phyloP scores from a whole-genome alignment of 2,329 filamentous ascomycete species.

The Fusarium sp. region DNA sequence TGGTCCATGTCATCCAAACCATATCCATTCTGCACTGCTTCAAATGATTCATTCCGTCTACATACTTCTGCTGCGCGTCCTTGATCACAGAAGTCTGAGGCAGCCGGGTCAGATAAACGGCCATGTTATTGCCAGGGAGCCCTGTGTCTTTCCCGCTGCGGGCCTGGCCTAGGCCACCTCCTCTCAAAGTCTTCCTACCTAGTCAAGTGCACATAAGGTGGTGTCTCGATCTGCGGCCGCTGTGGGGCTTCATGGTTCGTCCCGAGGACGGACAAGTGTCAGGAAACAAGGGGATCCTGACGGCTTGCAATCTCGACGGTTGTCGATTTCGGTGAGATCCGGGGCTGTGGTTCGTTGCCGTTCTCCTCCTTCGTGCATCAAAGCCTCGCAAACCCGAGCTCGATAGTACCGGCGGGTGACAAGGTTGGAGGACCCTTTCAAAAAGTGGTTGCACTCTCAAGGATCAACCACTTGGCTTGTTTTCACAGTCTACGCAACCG shows the following conservation, averaged over 20 bases:
- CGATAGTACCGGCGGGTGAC: slow-evolving; percentile 14
- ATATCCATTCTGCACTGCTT: neutral
- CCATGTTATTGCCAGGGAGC: slow-evolving; percentile 44
- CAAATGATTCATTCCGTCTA: slow-evolving; percentile 18
- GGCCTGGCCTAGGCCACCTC: slow-evolving; percentile 44
- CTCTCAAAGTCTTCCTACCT: slow-evolving; percentile 33
- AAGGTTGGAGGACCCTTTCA: slow-evolving; percentile 9
- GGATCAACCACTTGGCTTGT: slow-evolving; percentile 24
- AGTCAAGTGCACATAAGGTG: slow-evolving; percentile 43
- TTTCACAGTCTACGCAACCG: slow-evolving; percentile 20
- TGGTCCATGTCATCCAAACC: neutral
- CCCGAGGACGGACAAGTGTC: slow-evolving; percentile 53
- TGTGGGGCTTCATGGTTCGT: slow-evolving; percentile 55
- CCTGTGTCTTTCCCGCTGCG: slow-evolving; percentile 47
- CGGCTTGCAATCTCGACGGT: slow-evolving; percentile 44
- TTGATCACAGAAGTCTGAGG: slow-evolving; percentile 21
- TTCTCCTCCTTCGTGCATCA: slow-evolving; percentile 35
- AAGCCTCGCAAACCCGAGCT: slow-evolving; percentile 31
- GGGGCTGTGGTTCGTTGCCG: slow-evolving; percentile 50
- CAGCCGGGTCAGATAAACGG: slow-evolving; percentile 40
- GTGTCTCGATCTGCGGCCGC: slow-evolving; percentile 55
- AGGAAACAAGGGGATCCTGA: slow-evolving; percentile 48
- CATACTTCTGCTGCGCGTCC: slow-evolving; percentile 35
- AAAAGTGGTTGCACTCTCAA: slow-evolving; percentile 26
- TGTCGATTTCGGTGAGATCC: slow-evolving; percentile 52